Base-by-base conservation (phyloP, 2,329 filamentous ascomycete genomes). In the Graphilbum sp. region DNA sequence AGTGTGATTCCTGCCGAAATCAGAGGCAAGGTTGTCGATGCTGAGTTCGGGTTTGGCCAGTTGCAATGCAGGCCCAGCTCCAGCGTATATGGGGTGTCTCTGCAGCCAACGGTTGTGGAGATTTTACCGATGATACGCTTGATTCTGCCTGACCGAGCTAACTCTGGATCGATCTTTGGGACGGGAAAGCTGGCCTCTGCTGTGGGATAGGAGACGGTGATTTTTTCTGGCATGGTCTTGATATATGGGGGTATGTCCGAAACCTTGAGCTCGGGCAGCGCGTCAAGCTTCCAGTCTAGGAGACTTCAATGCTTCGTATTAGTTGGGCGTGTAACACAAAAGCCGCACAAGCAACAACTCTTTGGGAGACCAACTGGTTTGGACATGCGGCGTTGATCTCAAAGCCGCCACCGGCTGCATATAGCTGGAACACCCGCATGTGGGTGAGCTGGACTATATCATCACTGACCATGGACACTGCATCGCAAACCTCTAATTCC, bases 241-340 rank as follows among this genome's bases (percentile, higher is more conserved):
- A 55, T 34, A 6, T 35, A 37, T 5, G 44, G 40, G 2, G 52
- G 51, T 5, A 50, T 31, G 1, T 41, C 41, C 1, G 29, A 24
- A 2, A 34, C 11, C 2, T 29, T 32, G 8, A 52, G 41, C 6
- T 52, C 49, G 5, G 52, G 47, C 12, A 51, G 37, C 1, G 54
- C 51, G 20, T 51, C 49, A 3, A 63, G 34, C 4, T 50, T 51
- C 61, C 61, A 64, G 41, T 63, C 59, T 9, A 57, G 43, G 4
- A 17, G 7, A 12, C 30, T 32, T 32, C 13, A 5, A 12, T n/a
- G n/a, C n/a, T n/a, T n/a, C n/a, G n/a, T n/a, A n/a, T n/a, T n/a
- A n/a, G n/a, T n/a, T n/a, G 15, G 27, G 15, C 6, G 10, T 29
- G 15, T 29, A n/a, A n/a, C n/a, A n/a, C 27, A 29, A 12, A 5